Evolutionary conservation across 352 stramenopile species (phyloP).

Genomic region (Lagenidium sp.): DNA sequence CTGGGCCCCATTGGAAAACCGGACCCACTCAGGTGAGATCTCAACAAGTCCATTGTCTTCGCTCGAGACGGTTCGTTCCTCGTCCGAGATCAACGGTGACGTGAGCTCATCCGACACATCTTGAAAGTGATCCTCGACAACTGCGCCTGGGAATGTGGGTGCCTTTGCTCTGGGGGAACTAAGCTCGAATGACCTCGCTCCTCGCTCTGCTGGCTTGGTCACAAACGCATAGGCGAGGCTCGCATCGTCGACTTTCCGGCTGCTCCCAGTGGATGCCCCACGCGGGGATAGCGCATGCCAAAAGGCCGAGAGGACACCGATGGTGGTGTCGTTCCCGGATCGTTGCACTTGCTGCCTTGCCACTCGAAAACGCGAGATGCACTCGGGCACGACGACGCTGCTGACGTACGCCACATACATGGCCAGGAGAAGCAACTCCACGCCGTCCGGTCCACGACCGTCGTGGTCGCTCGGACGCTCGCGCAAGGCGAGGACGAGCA

Average conservation of each 20-base stretch:
- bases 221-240: conserved; percentile 31
- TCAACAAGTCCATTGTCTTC: no score
- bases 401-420: conserved; percentile 53
- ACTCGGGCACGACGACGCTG: conserved; percentile 46
- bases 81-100: conserved; percentile 49
- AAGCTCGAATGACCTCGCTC: conserved; percentile 7
- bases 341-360: not conserved
- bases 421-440: conserved; percentile 34
- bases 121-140: conserved; percentile 67
- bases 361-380: conserved; percentile 21
- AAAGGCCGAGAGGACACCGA: conserved; percentile 56
- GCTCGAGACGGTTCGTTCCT: no score
- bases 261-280: conserved; percentile 9
- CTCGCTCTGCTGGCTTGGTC: no score
- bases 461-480: no score
- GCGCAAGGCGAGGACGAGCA: conserved; percentile 29
- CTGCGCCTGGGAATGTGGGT: conserved; percentile 26
- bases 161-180: conserved; percentile 6
- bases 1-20: conserved; percentile 29
- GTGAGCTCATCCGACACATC: conserved; percentile 21
- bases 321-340: not conserved
- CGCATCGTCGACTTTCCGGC: conserved; percentile 1
- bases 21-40: conserved; percentile 5
- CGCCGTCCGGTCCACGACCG: conserved; percentile 1
- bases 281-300: conserved; percentile 56